Conservation (phyloP, 2,329 filamentous ascomycete species). For the Metarhizium guizhouense region DNA sequence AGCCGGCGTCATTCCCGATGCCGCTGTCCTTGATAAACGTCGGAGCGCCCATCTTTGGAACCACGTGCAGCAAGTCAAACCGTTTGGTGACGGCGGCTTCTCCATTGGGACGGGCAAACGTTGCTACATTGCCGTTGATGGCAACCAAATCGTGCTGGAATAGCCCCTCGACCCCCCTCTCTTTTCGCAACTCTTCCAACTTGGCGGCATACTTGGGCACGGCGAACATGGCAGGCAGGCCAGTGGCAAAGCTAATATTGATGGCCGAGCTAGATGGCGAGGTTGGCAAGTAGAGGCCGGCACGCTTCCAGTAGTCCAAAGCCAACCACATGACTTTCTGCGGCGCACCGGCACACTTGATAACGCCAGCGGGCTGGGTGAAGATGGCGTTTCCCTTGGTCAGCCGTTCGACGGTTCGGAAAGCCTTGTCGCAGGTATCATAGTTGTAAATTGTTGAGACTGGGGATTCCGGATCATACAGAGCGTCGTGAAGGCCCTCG, state of each 20-base stretch:
- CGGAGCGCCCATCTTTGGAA: slow-evolving; percentile 51
- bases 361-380: slow-evolving; percentile 47
- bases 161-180: slow-evolving; percentile 47
- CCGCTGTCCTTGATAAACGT: slow-evolving; percentile 42
- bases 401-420: slow-evolving; percentile 36
- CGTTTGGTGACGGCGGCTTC: slow-evolving; percentile 32
- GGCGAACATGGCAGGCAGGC: slow-evolving; percentile 47
- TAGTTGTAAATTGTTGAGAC: slow-evolving; percentile 52
- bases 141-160: slow-evolving; percentile 49
- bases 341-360: slow-evolving; percentile 54
- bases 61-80: slow-evolving; percentile 48
- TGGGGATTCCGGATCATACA: slow-evolving; percentile 34
- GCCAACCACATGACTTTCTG: slow-evolving; percentile 57
- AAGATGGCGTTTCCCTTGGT: slow-evolving; percentile 45
- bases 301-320: slow-evolving; percentile 47
- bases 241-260: slow-evolving; percentile 46
- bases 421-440: slow-evolving; percentile 45
- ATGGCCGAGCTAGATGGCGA: slow-evolving; percentile 32
- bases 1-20: slow-evolving; percentile 46
- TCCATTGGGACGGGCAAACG: slow-evolving; percentile 36
- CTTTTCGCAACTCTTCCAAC: slow-evolving; percentile 42
- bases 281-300: slow-evolving; percentile 29
- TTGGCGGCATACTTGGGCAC: slow-evolving; percentile 49
- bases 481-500: slow-evolving; percentile 47
- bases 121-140: slow-evolving; percentile 43